A percentile compares a stretch with the other conserved stretches of the same genome.
phyloP scores from a whole-genome alignment of 2,329 filamentous ascomycete species.

The Pseudohalonectria lignicola region DNA sequence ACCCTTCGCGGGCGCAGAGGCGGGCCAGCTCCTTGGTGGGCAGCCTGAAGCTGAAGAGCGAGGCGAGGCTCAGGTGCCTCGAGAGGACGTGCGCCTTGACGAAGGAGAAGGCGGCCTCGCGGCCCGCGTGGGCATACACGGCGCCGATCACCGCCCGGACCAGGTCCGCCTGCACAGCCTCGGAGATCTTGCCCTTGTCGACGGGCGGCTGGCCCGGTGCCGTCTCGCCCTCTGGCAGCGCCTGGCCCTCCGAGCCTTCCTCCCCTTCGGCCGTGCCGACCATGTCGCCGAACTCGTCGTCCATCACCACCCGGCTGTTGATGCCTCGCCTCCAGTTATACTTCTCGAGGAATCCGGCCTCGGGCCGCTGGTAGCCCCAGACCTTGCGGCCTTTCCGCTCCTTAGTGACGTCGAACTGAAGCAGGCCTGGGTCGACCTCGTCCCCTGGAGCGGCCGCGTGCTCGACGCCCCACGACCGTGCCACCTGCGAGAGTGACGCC shows the following conservation, averaged over 20 bases:
- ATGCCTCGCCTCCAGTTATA: conserved; percentile 56
- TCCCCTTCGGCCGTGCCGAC: conserved; percentile 10
- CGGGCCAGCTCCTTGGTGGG: conserved; percentile 75
- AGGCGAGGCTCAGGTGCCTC: conserved; percentile 63
- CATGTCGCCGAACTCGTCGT: conserved; percentile 76
- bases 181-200: conserved; percentile 13
- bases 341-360: conserved; percentile 31
- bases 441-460: conserved; percentile 73
- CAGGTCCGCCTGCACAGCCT: conserved; percentile 47
- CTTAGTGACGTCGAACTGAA: conserved; percentile 60
- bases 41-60: conserved; percentile 73
- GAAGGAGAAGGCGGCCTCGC: conserved; percentile 69
- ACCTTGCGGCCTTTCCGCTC: conserved; percentile 31
- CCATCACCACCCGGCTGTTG: conserved; percentile 67
- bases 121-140: conserved; percentile 75
- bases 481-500: conserved; percentile 61
- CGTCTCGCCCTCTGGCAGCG: too few species aligned
- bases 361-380: conserved; percentile 41
- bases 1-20: conserved; percentile 80
- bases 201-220: conserved; percentile 6
- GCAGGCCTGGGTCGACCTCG: conserved; percentile 82
- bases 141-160: conserved; percentile 77
- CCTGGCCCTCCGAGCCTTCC: conserved; percentile 1
- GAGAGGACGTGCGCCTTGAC: conserved; percentile 75
- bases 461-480: conserved; percentile 86